Evolutionary conservation across 352 stramenopile genomes (phyloP).

Genomic region (Phytophthora cryptogea): DNA sequence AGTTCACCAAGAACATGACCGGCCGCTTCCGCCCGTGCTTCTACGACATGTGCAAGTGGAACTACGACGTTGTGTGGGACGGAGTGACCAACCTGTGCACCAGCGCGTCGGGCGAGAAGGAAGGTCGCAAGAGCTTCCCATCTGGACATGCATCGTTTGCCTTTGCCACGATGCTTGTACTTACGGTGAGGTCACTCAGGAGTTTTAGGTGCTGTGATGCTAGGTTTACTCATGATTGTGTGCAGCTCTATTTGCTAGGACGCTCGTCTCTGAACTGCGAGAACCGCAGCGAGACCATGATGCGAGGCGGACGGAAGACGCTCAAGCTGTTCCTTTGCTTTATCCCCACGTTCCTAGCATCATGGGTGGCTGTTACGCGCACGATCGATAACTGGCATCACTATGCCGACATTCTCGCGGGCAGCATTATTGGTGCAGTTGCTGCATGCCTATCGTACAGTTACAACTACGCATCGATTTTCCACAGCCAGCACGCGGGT

Average conservation of each 20-base stretch:
- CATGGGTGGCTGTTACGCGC: slow-evolving; percentile 79
- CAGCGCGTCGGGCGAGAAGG: slow-evolving; percentile 58
- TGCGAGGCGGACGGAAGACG: slow-evolving; percentile 62
- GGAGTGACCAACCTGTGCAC: slow-evolving; percentile 74
- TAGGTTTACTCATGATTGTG: neutral
- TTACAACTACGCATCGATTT: slow-evolving; percentile 75
- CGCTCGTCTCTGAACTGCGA: slow-evolving; percentile 64
- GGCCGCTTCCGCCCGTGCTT: slow-evolving; percentile 83
- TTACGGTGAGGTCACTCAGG: slow-evolving; percentile 47
- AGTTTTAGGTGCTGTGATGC: neutral
- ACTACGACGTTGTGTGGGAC: slow-evolving; percentile 72
- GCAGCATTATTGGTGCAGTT: slow-evolving; percentile 66
- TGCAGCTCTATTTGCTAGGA: slow-evolving; percentile 78
- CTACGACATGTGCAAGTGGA: slow-evolving; percentile 86
- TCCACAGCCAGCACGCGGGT: slow-evolving; percentile 60
- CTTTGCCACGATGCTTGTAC: slow-evolving; percentile 81
- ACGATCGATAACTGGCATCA: slow-evolving; percentile 90
- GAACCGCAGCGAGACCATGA: slow-evolving; percentile 58
- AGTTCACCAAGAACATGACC: slow-evolving; percentile 84
- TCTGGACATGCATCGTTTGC: slow-evolving; percentile 81
- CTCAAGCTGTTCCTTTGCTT: slow-evolving; percentile 84
- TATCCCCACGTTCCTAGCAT: slow-evolving; percentile 60
- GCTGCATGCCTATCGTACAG: slow-evolving; percentile 59
- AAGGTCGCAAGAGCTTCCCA: slow-evolving; percentile 81
- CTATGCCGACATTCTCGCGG: slow-evolving; percentile 71